These are phyloP conservation scores for Beauveria caledonica DNA, from an alignment of 2,329 filamentous ascomycete genomes.

Conservation along the genomic window DNA sequence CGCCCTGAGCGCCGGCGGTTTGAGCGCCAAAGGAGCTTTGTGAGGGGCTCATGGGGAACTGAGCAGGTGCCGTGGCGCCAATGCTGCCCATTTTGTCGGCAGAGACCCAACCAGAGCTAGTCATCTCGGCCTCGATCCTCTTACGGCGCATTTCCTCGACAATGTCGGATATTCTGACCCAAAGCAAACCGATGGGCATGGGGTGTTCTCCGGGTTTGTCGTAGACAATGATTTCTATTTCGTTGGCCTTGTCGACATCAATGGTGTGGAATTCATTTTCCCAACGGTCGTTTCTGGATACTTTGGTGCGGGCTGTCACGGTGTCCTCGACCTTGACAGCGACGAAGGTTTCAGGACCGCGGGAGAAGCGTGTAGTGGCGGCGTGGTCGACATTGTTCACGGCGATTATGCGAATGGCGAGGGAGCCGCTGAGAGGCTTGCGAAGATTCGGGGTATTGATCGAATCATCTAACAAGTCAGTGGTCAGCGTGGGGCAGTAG, in stretches of 20 bases:
- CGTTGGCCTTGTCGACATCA: constrained; percentile 96
- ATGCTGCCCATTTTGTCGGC: constrained; percentile 81
- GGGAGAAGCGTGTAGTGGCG: constrained; percentile 71
- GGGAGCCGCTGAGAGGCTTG: constrained; percentile 88
- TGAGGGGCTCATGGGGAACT: constrained; percentile 51
- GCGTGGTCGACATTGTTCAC: constrained; percentile 95
- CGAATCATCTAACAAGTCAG: constrained; percentile 67
- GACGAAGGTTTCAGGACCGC: constrained; percentile 90
- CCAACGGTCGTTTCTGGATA: constrained; percentile 83
- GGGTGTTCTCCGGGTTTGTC: constrained; percentile 89
- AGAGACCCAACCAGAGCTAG: constrained; percentile 91
- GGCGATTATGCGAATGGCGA: constrained; percentile 76
- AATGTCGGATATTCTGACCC: constrained; percentile 95
- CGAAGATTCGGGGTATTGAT: constrained; percentile 91
- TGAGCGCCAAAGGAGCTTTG: constrained; percentile 33
- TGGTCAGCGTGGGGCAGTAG: constrained; percentile 21
- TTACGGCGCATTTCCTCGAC: constrained; percentile 96
- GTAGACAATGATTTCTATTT: constrained; percentile 95
- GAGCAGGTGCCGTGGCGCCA: constrained; percentile 37
- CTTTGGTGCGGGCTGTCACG: constrained; percentile 78
- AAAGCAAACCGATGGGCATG: constrained; percentile 87
- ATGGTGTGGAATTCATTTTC: constrained; percentile 85
- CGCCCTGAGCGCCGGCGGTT: constrained; percentile 18
- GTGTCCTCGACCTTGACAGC: constrained; percentile 95
- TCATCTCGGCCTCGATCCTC: constrained; percentile 93